phyloP scores from a whole-genome alignment of 352 stramenopile species.

The Elongisporangium undulatum region DNA sequence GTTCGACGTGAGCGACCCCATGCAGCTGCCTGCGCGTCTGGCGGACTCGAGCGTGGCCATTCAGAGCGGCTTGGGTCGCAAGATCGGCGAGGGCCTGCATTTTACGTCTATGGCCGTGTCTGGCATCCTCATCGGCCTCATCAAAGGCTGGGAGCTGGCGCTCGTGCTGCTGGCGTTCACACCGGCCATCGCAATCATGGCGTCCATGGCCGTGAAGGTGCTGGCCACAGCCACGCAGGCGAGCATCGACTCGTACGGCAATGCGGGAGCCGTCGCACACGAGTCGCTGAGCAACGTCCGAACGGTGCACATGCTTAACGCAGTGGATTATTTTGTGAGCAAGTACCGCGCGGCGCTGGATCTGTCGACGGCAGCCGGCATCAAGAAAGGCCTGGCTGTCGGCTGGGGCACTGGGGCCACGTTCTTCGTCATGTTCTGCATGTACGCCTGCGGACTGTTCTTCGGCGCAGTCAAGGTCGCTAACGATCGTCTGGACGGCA shows the following conservation, averaged over 20 bases:
- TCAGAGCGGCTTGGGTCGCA: slow-evolving; percentile 35
- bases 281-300: too few relatives aligned
- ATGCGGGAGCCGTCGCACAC: too few relatives aligned
- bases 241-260: too few relatives aligned
- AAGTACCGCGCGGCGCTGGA: too few relatives aligned
- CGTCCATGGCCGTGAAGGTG: slow-evolving; percentile 21
- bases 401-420: slow-evolving; percentile 57
- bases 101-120: slow-evolving; percentile 26
- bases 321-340: too few relatives aligned
- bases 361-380: too few relatives aligned
- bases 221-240: slow-evolving; percentile 3
- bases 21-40: slow-evolving; percentile 31
- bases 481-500: slow-evolving; percentile 43
- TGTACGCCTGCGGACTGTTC: slow-evolving; percentile 77
- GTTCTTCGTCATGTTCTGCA: slow-evolving; percentile 62
- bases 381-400: slow-evolving; percentile 33
- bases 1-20: slow-evolving; percentile 49
- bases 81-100: slow-evolving; percentile 33
- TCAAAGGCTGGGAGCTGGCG: slow-evolving; percentile 47
- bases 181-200: slow-evolving; percentile 25
- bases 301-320: too few relatives aligned
- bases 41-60: slow-evolving; percentile 29
- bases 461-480: slow-evolving; percentile 66
- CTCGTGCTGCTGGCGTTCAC: slow-evolving; percentile 44
- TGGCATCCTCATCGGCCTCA: slow-evolving; percentile 39